A percentile compares a stretch with the other conserved stretches of the same genome.
phyloP scores from a whole-genome alignment of 305 asterid species.

The Solanum chacoense region DNA sequence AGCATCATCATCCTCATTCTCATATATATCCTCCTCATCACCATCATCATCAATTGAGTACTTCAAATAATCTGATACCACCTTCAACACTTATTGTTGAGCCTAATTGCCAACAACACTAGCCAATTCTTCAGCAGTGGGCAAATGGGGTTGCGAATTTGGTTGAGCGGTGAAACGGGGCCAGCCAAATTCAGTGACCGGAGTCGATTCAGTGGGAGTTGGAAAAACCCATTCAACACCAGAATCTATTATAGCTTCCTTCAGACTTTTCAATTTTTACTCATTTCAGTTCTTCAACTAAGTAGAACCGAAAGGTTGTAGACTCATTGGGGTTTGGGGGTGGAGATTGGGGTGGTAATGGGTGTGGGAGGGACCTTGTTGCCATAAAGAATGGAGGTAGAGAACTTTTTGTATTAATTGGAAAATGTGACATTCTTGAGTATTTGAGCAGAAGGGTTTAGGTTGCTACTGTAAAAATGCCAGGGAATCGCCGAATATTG shows the following conservation, averaged over 20 bases:
- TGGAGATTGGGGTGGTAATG: not conserved
- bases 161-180: not conserved
- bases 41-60: not conserved
- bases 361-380: conserved; percentile 51
- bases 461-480: not conserved
- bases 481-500: not conserved
- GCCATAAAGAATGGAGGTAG: conserved; percentile 89
- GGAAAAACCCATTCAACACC: conserved; percentile 40
- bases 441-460: not conserved
- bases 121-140: not conserved
- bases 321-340: not conserved
- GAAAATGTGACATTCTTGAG: not conserved
- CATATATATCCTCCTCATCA: not conserved
- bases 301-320: conserved; percentile 26
- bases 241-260: too few species aligned
- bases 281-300: conserved; percentile 27
- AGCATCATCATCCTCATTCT: not conserved
- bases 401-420: conserved; percentile 54
- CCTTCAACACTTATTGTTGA: not conserved
- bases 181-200: conserved; percentile 21
- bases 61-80: not conserved
- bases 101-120: not conserved
- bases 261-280: not conserved
- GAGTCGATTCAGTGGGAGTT: conserved; percentile 2
- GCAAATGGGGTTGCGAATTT: not conserved